Conservation (phyloP, 1,139 yeast species). For the Yamadazyma membranifaciens region DNA sequence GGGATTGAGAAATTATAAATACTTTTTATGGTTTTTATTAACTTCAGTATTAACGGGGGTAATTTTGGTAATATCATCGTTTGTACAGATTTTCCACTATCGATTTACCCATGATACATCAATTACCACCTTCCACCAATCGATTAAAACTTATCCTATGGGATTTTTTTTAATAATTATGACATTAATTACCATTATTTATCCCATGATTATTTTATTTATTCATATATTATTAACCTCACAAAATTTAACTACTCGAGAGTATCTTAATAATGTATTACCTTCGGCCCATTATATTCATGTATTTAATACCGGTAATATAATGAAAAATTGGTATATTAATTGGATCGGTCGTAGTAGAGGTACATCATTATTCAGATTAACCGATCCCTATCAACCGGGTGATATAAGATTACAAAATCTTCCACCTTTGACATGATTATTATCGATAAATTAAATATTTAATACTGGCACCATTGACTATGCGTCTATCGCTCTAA, state of each 20-base stretch:
- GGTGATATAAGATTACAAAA: slow-evolving; percentile 47
- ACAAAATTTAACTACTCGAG: slow-evolving; percentile 70
- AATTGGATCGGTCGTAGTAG: slow-evolving; percentile 52
- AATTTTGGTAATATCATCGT: slow-evolving; percentile 23
- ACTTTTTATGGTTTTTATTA: slow-evolving; percentile 41
- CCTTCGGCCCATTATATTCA: slow-evolving; percentile 30
- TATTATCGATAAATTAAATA: no score
- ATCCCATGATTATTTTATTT: slow-evolving; percentile 53
- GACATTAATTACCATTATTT: slow-evolving; percentile 41
- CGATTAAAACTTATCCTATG: slow-evolving; percentile 35
- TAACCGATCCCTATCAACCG: slow-evolving; percentile 30
- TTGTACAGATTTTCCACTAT: slow-evolving; percentile 30
- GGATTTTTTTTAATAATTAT: slow-evolving; percentile 50
- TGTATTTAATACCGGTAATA: slow-evolving; percentile 41
- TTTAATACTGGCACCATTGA: no score
- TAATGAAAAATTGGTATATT: slow-evolving; percentile 38
- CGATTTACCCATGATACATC: slow-evolving; percentile 7
- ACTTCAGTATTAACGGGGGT: slow-evolving; percentile 22
- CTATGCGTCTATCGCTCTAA: no score
- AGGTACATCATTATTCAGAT: slow-evolving; percentile 41
- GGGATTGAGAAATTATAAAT: slow-evolving; percentile 32
- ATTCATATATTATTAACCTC: slow-evolving; percentile 56
- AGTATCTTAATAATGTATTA: slow-evolving; percentile 48
- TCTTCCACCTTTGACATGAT: slow-evolving; percentile 19
- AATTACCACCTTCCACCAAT: slow-evolving; percentile 17